phyloP scores from a whole-genome alignment of 1,284 basidiomycete species.

The Austroboletus rostrupii region DNA sequence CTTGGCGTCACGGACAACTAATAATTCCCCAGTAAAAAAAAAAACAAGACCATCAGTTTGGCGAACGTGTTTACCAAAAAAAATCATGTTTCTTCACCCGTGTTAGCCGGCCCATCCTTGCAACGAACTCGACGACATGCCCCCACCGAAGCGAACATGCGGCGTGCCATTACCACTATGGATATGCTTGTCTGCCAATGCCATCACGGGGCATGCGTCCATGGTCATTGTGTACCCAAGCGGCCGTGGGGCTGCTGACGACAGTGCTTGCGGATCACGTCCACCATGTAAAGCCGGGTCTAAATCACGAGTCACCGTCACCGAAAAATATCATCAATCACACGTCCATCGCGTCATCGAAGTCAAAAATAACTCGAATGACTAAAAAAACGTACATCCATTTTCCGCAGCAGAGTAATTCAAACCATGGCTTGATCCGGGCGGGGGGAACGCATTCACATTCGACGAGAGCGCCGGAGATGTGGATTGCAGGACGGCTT shows the following conservation, averaged over 20 bases:
- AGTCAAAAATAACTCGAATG: conserved; percentile 1
- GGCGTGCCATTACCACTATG: conserved; percentile 7
- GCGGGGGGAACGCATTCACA: conserved; percentile 8
- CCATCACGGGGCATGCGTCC: conserved; percentile 3
- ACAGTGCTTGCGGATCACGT: conserved; percentile 4
- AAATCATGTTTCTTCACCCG: neutral
- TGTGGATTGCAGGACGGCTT: conserved; percentile 24
- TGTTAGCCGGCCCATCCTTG: conserved; percentile 30
- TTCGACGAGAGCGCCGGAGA: conserved; percentile 2
- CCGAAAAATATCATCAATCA: neutral
- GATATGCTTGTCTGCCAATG: conserved; percentile 1
- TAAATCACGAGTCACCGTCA: neutral
- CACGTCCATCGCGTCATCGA: conserved; percentile 3
- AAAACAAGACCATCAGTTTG: neutral
- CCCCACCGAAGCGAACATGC: conserved; percentile 16
- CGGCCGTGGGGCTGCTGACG: neutral
- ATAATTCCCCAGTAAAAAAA: neutral
- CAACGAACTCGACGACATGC: conserved; percentile 27
- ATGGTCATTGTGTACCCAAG: conserved; percentile 10
- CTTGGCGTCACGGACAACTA: too few species aligned
- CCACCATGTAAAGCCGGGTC: conserved; percentile 4
- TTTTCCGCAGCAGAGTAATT: conserved; percentile 19
- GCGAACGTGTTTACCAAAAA: neutral
- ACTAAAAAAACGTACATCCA: conserved; percentile 24
- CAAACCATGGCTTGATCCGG: conserved; percentile 17